Base-by-base conservation (phyloP, 2,329 filamentous ascomycete species). In the Fusarium nodosum region DNA sequence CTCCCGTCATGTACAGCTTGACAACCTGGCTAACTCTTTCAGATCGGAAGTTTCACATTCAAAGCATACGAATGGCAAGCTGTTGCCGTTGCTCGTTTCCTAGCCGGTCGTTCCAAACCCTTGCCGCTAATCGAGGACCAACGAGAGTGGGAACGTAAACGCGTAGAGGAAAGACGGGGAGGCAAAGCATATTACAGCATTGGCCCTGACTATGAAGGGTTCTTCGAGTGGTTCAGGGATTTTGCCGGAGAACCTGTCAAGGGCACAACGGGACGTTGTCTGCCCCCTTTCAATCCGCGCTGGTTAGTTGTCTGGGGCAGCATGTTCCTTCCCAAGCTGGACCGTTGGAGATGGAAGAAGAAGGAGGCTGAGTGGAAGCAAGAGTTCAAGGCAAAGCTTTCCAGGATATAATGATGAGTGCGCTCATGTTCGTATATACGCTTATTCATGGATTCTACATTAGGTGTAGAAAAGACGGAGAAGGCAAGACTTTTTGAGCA, bases 1-100 rank as follows among this genome's bases (percentile, higher is more conserved):
- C 8, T 5, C 18, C 20, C 6, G 7, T 1, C 7, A 7, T 26
- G 0, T 5, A 2, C 6, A 8, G 4, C 0, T 1, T 18, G 1
- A 12, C 8, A 6, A 6, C 10, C 1, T 41, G 6, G 26, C 33
- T 33, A 7, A 36, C 1, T 3, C 8, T 9, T 7, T 5, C 7
- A 30, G 71, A 66, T 64, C n/a, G 60, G 44, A 8, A 66, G 70
- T 4, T 73, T 73, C 33, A 73, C 71, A 0, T 73, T 73, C 22
- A 66, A 69, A 3, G 70, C 68, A 11, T 73, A 72, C 2, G 71
- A 73, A 30, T 73, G 65, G 62, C 70, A 73, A 20, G 69, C 64
- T 0, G 71, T 68, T 11, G 71, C 71, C 1, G 39, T 73, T 1
- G 61, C 68, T 2, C 56, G 71, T 7, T 59, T 64, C 31, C 39